These are phyloP conservation scores for Apophysomyces elegans DNA, from an alignment of 371 early-diverging fungal species.

Conservation along the genomic window DNA sequence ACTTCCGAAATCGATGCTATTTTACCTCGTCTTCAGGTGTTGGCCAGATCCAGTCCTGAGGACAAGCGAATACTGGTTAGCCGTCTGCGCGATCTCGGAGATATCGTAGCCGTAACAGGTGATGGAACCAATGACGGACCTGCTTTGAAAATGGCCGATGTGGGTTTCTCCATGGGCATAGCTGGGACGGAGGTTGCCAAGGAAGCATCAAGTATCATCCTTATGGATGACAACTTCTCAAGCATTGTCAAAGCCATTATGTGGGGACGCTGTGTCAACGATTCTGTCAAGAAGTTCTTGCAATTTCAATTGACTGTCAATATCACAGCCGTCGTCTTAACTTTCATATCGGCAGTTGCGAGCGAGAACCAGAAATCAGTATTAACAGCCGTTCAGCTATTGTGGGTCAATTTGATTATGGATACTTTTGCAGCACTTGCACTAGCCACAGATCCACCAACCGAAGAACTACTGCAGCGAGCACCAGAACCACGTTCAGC, in stretches of 20 bases:
- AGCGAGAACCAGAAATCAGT: slow-evolving; percentile 47
- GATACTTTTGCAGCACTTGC: slow-evolving; percentile 77
- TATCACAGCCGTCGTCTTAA: slow-evolving; percentile 65
- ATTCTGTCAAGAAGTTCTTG: slow-evolving; percentile 78
- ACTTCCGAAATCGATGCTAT: slow-evolving; percentile 62
- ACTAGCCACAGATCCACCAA: slow-evolving; percentile 75
- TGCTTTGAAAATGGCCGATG: slow-evolving; percentile 78
- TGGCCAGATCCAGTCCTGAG: slow-evolving; percentile 74
- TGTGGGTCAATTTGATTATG: slow-evolving; percentile 83
- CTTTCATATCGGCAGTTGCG: slow-evolving; percentile 62
- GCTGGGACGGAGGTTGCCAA: slow-evolving; percentile 83
- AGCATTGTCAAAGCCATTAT: slow-evolving; percentile 74
- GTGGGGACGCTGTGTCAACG: slow-evolving; percentile 80
- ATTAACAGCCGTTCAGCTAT: slow-evolving; percentile 69
- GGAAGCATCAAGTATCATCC: slow-evolving; percentile 76
- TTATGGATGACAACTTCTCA: slow-evolving; percentile 79
- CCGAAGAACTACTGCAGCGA: slow-evolving; percentile 60
- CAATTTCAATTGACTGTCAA: slow-evolving; percentile 82
- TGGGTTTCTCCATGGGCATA: slow-evolving; percentile 83
- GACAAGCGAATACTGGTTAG: slow-evolving; percentile 74
- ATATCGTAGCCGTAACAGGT: slow-evolving; percentile 79
- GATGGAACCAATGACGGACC: slow-evolving; percentile 80
- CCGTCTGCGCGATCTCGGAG: slow-evolving; percentile 63
- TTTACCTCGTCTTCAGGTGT: slow-evolving; percentile 68
- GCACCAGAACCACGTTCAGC: slow-evolving; percentile 63